Conservation (phyloP, 2,329 filamentous ascomycete genomes). For the Aspergillus eucalypticola region DNA sequence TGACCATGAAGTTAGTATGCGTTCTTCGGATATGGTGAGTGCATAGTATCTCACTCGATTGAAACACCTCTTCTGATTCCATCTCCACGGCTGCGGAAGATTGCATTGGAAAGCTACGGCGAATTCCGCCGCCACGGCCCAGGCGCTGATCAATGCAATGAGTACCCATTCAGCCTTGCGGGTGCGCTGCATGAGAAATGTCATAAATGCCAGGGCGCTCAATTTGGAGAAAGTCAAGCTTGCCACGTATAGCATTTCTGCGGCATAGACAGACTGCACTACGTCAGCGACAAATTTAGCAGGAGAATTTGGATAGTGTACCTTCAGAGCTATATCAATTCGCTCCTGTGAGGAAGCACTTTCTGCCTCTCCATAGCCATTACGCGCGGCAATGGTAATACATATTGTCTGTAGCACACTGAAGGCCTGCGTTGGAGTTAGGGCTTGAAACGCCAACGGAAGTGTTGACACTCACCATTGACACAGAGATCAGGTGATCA, state of each 20-base stretch:
- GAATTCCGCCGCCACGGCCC: neutral
- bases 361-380: neutral
- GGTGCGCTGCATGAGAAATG: slow-evolving; percentile 3
- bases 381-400: neutral
- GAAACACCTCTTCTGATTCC: neutral
- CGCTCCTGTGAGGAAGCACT: neutral
- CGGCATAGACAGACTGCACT: neutral
- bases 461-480: neutral
- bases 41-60: neutral
- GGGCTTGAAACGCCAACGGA: neutral
- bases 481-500: neutral
- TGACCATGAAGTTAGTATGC: neutral
- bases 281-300: neutral
- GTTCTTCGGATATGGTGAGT: neutral
- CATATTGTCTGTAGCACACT: slow-evolving; percentile 1
- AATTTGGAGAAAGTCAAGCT: slow-evolving; percentile 2
- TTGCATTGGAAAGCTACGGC: slow-evolving; percentile 1
- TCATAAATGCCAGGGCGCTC: slow-evolving; percentile 1
- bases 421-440: neutral
- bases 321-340: neutral
- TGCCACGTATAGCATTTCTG: neutral
- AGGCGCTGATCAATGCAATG: neutral
- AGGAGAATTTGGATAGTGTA: neutral
- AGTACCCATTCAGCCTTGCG: neutral
- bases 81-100: neutral